A percentile compares a stretch with the other conserved stretches of the same genome.
Evolutionary conservation across 23 red algal genomes (phyloP).

Genomic region (Gracilaria vermiculophylla): DNA sequence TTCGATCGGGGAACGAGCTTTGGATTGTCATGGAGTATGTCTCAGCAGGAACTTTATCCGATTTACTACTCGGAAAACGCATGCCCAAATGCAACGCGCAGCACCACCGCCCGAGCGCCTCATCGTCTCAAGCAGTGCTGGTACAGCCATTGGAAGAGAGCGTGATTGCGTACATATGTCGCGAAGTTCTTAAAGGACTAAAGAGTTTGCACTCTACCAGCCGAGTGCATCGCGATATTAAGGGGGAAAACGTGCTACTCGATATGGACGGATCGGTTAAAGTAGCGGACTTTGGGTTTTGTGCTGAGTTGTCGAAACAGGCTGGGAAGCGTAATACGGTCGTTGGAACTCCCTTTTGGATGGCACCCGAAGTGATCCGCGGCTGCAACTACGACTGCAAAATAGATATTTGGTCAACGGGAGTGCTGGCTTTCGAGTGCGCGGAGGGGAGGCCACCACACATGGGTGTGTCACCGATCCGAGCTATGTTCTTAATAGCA

Average conservation of each 20-base stretch:
- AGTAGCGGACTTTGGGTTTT: conserved; percentile 90
- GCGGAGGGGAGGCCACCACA: conserved; percentile 91
- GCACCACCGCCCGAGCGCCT: background rate
- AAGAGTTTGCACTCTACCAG: conserved; percentile 61
- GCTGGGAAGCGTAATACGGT: conserved; percentile 74
- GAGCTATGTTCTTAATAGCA: conserved; percentile 96
- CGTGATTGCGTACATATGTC: conserved; percentile 73
- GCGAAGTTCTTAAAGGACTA: conserved; percentile 73
- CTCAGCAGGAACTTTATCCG: conserved; percentile 80
- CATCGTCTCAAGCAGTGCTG: background rate
- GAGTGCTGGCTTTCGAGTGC: conserved; percentile 82
- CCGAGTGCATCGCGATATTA: conserved; percentile 85
- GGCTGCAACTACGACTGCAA: conserved; percentile 83
- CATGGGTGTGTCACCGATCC: conserved; percentile 73
- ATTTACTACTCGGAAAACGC: conserved; percentile 68
- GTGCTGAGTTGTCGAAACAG: conserved; percentile 61
- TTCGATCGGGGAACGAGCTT: conserved; percentile 51
- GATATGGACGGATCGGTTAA: conserved; percentile 83
- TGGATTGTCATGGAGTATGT: conserved; percentile 97
- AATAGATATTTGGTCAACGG: conserved; percentile 91
- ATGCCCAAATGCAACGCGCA: background rate
- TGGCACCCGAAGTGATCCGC: conserved; percentile 97
- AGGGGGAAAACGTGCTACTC: conserved; percentile 78
- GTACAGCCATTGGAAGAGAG: conserved; percentile 36
- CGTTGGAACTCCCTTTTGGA: conserved; percentile 91